Conservation (phyloP, 805 yeast species). For the Saccharomycopsis javanensis region DNA sequence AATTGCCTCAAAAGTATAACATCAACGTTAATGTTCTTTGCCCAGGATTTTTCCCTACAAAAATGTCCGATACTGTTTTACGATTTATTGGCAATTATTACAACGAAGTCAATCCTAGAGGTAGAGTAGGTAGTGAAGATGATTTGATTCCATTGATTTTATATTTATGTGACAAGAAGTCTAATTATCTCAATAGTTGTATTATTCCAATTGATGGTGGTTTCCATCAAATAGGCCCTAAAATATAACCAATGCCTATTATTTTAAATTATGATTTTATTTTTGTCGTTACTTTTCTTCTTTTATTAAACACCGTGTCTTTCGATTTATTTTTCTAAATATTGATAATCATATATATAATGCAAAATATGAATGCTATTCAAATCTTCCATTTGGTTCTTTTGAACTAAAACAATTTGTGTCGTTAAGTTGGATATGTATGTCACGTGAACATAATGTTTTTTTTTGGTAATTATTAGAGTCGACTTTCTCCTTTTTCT, state of each 20-base stretch:
- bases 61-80: conserved; percentile 61
- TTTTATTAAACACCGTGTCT: too few relatives aligned
- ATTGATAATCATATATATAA: too few relatives aligned
- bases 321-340: too few relatives aligned
- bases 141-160: conserved; percentile 49
- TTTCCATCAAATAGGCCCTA: conserved; percentile 33
- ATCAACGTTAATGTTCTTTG: conserved; percentile 63
- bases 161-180: conserved; percentile 47
- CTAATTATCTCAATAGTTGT: conserved; percentile 55
- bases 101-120: conserved; percentile 45
- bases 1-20: conserved; percentile 50
- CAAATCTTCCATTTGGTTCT: too few relatives aligned
- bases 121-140: conserved; percentile 50
- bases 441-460: too few relatives aligned
- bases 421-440: too few relatives aligned
- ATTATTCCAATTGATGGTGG: conserved; percentile 71
- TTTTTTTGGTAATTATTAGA: too few relatives aligned
- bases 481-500: neutral
- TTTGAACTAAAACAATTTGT: too few relatives aligned
- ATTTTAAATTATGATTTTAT: neutral
- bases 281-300: too few relatives aligned
- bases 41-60: conserved; percentile 71
- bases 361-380: too few relatives aligned
- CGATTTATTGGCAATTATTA: conserved; percentile 37
- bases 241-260: too few relatives aligned